Base-by-base conservation (phyloP, 441 rosid species). In the Adansonia gregorii region DNA sequence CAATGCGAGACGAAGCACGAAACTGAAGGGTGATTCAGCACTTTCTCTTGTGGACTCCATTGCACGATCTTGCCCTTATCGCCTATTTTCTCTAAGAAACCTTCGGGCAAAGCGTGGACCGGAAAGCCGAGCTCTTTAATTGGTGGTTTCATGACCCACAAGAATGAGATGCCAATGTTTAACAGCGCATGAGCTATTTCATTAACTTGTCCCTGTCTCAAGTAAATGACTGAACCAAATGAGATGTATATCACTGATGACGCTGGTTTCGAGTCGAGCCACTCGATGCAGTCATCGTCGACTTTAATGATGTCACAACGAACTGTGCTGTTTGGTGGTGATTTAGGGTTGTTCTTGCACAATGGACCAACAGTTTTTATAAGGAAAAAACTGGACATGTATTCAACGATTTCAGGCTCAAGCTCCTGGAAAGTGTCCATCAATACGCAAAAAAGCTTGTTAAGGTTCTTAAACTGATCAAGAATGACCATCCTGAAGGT, bases 21-120 rank as follows among this genome's bases (percentile, higher is more conserved):
- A 41, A 90, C 81, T 0, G 95, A 84, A 6, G 89, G 86, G 78
- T 94, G 98, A 68, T 84, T 81, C 45, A 94, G 67, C 11, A 93
- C 97, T 74, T 85, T 81, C 81, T 91, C 94, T 76, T 94, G 98
- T 0, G 94, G 90, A 82, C 94, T 84, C 98, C 98, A 94, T 49
- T 84, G 82, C 60, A 91, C 91, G 0, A 91, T 74, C 55, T 76
- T 86, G 2, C 97, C 95, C 15, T 72, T 91, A 1, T 83, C 88
- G n/a, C 90, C 95, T 1, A 72, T 85, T 69, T 84, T 85, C 80
- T 86, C 87, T 39, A 84, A 72, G 63, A 93, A 87, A 2, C 89
- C 90, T 27, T 91, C 89, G 0, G 98, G 97, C 27, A 91, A 72
- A 20, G 78, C 84, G 78, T 83, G 86, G 1, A 66, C 55, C 5